Conservation (phyloP, 352 stramenopile genomes). For the Phytopythium cucurbitacearum region DNA sequence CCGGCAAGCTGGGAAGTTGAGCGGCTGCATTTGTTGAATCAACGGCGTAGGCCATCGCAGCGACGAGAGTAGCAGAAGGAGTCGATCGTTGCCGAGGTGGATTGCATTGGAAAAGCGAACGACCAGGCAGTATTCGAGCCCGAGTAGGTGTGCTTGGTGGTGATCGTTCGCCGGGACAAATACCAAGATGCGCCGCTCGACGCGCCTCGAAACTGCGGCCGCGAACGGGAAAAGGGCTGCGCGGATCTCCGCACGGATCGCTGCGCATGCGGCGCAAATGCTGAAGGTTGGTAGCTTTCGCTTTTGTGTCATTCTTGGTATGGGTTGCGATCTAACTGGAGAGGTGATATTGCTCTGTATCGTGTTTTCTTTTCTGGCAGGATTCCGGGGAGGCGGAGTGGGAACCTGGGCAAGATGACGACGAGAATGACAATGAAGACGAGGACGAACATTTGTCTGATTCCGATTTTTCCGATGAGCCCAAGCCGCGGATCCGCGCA, state of each 20-base stretch:
- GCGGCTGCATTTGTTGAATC: no score
- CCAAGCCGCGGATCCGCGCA: constrained; percentile 19
- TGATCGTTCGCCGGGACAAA: background rate
- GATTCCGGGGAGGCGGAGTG: constrained; percentile 43
- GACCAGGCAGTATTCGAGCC: no score
- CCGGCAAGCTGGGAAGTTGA: no score
- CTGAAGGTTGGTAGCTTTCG: constrained; percentile 22
- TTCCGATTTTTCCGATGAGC: constrained; percentile 24
- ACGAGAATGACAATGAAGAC: constrained; percentile 29
- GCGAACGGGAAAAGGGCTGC: constrained; percentile 32
- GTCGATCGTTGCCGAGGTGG: no score
- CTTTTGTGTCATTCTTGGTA: background rate
- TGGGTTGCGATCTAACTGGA: background rate
- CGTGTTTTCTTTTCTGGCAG: constrained; percentile 9
- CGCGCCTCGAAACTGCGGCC: constrained; percentile 44
- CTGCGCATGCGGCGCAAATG: constrained; percentile 32
- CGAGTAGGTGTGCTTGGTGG: no score
- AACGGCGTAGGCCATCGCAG: no score
- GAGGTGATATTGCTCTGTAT: background rate
- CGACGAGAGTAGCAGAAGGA: no score
- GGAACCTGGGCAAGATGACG: constrained; percentile 25
- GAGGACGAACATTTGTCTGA: constrained; percentile 31
- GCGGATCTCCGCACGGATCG: constrained; percentile 64
- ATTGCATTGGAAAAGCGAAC: no score
- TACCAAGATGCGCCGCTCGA: constrained; percentile 53